A percentile compares a stretch with the other conserved stretches of the same genome.
Conservation (phyloP, 2,329 filamentous ascomycete genomes). For the Fusarium chuoi region DNA sequence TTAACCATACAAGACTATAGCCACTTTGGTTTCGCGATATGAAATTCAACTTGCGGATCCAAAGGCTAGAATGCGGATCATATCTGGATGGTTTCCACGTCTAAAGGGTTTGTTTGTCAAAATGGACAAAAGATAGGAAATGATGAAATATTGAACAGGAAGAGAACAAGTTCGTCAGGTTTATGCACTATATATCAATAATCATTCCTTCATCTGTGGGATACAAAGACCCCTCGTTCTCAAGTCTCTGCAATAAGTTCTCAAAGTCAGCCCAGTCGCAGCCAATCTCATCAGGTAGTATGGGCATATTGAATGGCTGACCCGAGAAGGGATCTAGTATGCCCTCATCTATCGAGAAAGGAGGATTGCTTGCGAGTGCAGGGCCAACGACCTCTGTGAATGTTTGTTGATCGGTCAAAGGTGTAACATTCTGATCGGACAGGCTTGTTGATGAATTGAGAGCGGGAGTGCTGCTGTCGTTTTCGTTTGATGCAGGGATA, state of each 20-base stretch:
- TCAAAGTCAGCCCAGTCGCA: constrained; percentile 18
- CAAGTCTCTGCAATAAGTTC: background rate
- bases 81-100: constrained; percentile 15
- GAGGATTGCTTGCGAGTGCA: fast-evolving
- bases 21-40: constrained; percentile 59
- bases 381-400: background rate
- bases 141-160: fast-evolving
- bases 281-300: constrained; percentile 4
- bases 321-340: background rate
- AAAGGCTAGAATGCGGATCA: background rate
- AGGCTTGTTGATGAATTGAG: fast-evolving
- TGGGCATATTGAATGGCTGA: background rate
- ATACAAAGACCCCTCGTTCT: background rate
- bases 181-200: background rate
- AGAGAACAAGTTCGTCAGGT: too few species aligned
- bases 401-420: fast-evolving
- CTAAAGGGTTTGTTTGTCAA: constrained; percentile 5
- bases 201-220: background rate
- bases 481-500: fast-evolving
- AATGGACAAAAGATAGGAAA: background rate
- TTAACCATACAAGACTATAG: constrained; percentile 50
- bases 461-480: fast-evolving
- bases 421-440: fast-evolving
- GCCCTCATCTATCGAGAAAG: fast-evolving
- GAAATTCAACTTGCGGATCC: constrained; percentile 49